Evolutionary conservation across 2,329 filamentous ascomycete species (phyloP).

Genomic region (Cladosporium sp.): DNA sequence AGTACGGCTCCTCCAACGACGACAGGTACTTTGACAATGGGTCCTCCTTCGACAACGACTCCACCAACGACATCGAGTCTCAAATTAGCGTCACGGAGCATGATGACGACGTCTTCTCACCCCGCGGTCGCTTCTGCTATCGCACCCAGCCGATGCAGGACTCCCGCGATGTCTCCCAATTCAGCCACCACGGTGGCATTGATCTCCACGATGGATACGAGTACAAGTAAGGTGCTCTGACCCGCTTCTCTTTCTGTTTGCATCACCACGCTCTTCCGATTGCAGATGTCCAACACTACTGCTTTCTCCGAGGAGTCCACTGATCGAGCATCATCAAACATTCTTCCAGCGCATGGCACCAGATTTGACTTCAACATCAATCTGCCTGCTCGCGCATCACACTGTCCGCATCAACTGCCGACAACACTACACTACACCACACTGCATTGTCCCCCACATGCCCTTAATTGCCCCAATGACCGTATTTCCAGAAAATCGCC

Average conservation of each 20-base stretch:
- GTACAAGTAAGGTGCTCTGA: conserved; percentile 2
- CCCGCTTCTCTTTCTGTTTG: not conserved
- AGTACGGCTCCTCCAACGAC: not conserved
- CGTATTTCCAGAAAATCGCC: not conserved
- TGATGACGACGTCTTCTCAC: conserved; percentile 1
- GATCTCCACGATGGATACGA: not conserved
- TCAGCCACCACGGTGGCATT: conserved; percentile 7
- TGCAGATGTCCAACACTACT: too few relatives aligned
- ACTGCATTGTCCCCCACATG: not conserved
- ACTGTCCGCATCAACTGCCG: conserved; percentile 11
- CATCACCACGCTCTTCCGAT: too few relatives aligned
- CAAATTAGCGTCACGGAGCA: not conserved
- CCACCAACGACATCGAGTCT: not conserved
- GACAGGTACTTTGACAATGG: not conserved
- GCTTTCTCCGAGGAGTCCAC: not conserved
- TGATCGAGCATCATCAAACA: not conserved
- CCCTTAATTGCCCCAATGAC: not conserved
- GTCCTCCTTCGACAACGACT: not conserved
- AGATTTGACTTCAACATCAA: not conserved
- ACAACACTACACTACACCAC: not conserved
- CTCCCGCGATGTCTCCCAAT: not conserved
- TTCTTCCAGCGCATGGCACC: not conserved
- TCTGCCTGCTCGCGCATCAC: not conserved
- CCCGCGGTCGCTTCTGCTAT: not conserved
- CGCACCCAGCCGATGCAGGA: not conserved